Evolutionary conservation across 208 protist species (phyloP).

Genomic region (Trypanosoma vivax): DNA sequence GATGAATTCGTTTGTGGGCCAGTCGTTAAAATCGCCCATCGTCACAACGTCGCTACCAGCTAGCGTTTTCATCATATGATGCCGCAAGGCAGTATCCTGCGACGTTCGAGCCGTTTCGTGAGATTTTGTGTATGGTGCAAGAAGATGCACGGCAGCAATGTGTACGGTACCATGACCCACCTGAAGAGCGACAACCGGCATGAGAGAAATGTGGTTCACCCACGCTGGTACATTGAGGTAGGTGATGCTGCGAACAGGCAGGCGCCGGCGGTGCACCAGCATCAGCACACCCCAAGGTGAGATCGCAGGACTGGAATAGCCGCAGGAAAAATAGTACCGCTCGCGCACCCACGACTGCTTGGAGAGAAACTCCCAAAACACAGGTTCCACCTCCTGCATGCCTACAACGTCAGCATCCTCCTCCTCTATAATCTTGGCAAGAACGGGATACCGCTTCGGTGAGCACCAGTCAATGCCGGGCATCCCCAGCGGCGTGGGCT

Average conservation of each 20-base stretch:
- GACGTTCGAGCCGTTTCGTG: slow-evolving; percentile 66
- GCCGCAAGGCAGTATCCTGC: slow-evolving; percentile 65
- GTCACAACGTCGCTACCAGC: slow-evolving; percentile 49
- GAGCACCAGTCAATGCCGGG: slow-evolving; percentile 90
- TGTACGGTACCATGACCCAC: slow-evolving; percentile 31
- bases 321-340: slow-evolving; percentile 73
- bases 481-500: slow-evolving; percentile 86
- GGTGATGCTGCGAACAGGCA: slow-evolving; percentile 37
- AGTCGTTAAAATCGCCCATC: slow-evolving; percentile 92
- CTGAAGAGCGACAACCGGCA: slow-evolving; percentile 62
- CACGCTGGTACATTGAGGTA: slow-evolving; percentile 86
- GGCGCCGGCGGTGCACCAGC: slow-evolving; percentile 52
- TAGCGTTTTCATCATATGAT: slow-evolving; percentile 38
- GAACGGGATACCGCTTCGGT: slow-evolving; percentile 78
- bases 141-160: slow-evolving; percentile 56
- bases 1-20: slow-evolving; percentile 78
- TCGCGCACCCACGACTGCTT: slow-evolving; percentile 67
- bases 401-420: slow-evolving; percentile 85
- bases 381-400: slow-evolving; percentile 86
- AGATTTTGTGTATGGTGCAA: slow-evolving; percentile 74
- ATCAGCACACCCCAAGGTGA: slow-evolving; percentile 78
- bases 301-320: slow-evolving; percentile 38
- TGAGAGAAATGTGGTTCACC: slow-evolving; percentile 75
- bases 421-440: slow-evolving; percentile 55
- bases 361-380: slow-evolving; percentile 65